Base-by-base conservation (phyloP, 2,329 filamentous ascomycete species). In the Tympanopsis confertula region DNA sequence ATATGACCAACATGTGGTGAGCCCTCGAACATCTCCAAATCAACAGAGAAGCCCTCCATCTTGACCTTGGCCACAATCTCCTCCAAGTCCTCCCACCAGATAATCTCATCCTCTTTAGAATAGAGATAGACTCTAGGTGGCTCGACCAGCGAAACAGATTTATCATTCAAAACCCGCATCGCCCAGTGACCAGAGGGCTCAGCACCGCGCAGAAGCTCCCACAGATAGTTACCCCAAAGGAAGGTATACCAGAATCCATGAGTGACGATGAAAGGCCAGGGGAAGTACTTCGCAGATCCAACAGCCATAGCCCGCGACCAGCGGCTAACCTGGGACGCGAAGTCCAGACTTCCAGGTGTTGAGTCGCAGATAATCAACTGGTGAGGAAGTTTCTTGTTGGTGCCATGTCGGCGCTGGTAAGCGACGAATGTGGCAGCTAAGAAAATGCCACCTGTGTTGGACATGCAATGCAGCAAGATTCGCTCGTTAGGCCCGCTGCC, bases 1-100 rank as follows among this genome's bases (percentile, higher is more conserved):
- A 81, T 69, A 48, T 81, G 74, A 1, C 71, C 73, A 14, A 78
- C 76, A 51, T 82, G 77, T 1, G 65, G 57, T 36, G 69, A 75
- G 3, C 66, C 69, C 36, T 73, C 63, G 43, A 82, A 82, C 20
- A 67, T 47, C 40, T 72, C 68, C 15, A 61, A 56, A 1, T 62
- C 56, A 2, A 69, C 65, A 17, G 50, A 48, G 44, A 69, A 78
- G 0, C 75, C 76, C 38, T 59, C 58, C 12, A 50, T 47, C 41
- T 50, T 57, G 2, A 71, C 66, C 24, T 63, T 52, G 2, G 64
- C 63, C 1, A 65, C 69, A 45, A 78, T 69, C 13, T 56, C 57
- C 44, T 75, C 69, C 1, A 78, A 66, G 42, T 78, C 73, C 41
- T 68, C 49, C 50, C 63, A 70, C 3, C 56, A 50, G 10, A 80